A percentile compares a stretch with the other conserved stretches of the same genome.
Evolutionary conservation across 73 alveolate genomes (phyloP).

Genomic region (Diophrys sp.): DNA sequence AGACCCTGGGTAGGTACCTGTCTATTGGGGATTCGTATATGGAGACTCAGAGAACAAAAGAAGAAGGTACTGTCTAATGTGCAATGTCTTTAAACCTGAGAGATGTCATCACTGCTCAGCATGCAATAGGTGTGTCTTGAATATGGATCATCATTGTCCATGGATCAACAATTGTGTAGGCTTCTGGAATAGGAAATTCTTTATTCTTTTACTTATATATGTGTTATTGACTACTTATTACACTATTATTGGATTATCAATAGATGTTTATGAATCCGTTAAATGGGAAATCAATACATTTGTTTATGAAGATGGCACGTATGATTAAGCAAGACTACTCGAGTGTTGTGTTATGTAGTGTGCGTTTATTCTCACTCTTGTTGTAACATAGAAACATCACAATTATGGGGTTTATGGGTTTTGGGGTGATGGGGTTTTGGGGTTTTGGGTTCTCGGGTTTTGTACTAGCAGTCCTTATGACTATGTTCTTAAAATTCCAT

Average conservation of each 20-base stretch:
- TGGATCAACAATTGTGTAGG: conserved; percentile 97
- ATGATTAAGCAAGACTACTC: not conserved
- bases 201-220: conserved; percentile 82
- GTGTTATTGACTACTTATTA: conserved; percentile 26
- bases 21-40: conserved; percentile 93
- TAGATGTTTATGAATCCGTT: not conserved
- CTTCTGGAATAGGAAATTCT: conserved; percentile 88
- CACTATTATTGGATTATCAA: not conserved
- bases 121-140: conserved; percentile 95
- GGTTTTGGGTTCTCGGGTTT: not conserved
- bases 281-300: not conserved
- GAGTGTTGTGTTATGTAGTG: too few species aligned
- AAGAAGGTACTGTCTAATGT: conserved; percentile 90
- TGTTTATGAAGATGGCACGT: not conserved
- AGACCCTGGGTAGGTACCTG: conserved; percentile 97
- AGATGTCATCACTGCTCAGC: conserved; percentile 97
- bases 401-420: not conserved
- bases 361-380: not conserved
- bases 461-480: conserved; percentile 69
- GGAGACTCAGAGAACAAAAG: conserved; percentile 88
- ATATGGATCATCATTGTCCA: conserved; percentile 98
- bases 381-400: not conserved
- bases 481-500: conserved; percentile 86
- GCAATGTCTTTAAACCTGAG: conserved; percentile 95
- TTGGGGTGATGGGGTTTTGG: conserved; percentile 1